A percentile compares a stretch with the other conserved stretches of the same genome.
phyloP scores from a whole-genome alignment of 352 stramenopile genomes.

The Phytophthora uliginosa region DNA sequence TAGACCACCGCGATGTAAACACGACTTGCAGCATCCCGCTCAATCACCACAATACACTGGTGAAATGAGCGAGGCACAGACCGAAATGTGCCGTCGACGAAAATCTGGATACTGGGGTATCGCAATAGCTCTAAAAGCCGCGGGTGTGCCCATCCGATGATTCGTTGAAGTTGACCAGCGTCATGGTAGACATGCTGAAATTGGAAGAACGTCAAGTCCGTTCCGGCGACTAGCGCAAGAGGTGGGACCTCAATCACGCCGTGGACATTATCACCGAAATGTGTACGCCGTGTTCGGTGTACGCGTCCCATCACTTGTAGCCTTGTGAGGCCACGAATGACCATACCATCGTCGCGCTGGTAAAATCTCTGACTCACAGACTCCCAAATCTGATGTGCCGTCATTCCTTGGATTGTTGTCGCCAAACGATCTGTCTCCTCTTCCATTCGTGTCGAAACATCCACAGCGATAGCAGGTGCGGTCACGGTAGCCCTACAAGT shows the following conservation, averaged over 20 bases:
- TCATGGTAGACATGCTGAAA: conserved; percentile 8
- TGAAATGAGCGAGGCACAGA: conserved; percentile 5
- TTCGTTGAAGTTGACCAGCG: background rate
- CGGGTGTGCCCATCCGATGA: background rate
- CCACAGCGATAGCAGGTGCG: background rate
- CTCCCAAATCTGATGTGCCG: background rate
- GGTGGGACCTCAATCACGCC: background rate
- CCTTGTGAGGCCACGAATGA: background rate
- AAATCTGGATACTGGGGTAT: background rate
- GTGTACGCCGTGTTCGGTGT: background rate
- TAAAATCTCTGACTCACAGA: background rate
- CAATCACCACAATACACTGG: conserved; percentile 3
- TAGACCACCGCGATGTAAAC: background rate
- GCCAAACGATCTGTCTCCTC: background rate
- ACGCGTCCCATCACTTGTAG: background rate
- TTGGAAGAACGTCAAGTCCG: background rate
- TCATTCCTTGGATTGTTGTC: background rate
- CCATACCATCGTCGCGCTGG: background rate
- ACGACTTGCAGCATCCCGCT: background rate
- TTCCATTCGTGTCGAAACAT: background rate
- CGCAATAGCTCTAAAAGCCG: background rate
- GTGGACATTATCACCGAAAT: background rate
- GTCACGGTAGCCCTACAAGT: background rate
- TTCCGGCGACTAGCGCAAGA: background rate
- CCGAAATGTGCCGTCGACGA: conserved; percentile 1